A percentile compares a stretch with the other conserved stretches of the same genome.
Evolutionary conservation across 176 grass and related monocot species (phyloP).

Genomic region (Tillandsia fasciculata): DNA sequence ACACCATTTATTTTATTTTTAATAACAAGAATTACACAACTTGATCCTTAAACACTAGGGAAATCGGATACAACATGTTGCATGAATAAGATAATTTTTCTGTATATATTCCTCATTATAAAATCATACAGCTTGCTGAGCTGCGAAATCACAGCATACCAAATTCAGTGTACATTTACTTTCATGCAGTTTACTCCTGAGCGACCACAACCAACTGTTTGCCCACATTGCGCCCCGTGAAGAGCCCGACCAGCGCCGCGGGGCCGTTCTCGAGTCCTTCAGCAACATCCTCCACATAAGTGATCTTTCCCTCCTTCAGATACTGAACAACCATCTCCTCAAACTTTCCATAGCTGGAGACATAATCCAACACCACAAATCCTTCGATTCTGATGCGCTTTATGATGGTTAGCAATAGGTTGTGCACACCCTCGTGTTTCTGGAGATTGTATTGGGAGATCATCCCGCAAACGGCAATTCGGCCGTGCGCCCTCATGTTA

Average conservation of each 20-base stretch:
- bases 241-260: constrained; percentile 13
- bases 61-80: no score
- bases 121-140: no score
- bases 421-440: constrained; percentile 17
- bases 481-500: constrained; percentile 14
- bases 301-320: constrained; percentile 16
- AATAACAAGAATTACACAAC: no score
- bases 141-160: no score
- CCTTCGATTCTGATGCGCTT: constrained; percentile 17
- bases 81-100: no score
- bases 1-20: no score
- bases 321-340: constrained; percentile 3
- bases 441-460: constrained; percentile 22
- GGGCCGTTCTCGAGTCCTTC: constrained; percentile 26
- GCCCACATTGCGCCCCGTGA: constrained; percentile 18
- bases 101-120: no score
- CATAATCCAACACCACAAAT: constrained; percentile 1
- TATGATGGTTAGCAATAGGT: neutral
- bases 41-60: no score
- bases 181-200: no score
- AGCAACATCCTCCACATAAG: constrained; percentile 23
- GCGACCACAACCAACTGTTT: constrained; percentile 24
- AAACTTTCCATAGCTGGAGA: constrained; percentile 14
- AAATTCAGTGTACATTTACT: no score
- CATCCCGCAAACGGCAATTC: constrained; percentile 21